phyloP scores from a whole-genome alignment of 352 stramenopile genomes.

The Phytophthora gonapodyides region DNA sequence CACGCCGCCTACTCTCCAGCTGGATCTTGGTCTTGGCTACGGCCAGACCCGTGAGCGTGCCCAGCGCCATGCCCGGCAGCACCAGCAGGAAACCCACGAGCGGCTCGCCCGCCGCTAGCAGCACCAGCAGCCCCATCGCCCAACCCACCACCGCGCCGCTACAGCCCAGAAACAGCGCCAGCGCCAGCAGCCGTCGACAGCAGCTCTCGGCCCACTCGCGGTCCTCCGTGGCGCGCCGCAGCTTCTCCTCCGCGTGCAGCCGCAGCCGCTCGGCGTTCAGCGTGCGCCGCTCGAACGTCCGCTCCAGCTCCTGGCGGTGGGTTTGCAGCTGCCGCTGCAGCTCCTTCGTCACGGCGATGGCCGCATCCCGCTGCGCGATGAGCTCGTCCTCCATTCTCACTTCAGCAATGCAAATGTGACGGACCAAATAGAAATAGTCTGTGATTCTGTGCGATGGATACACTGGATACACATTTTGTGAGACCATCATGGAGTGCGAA shows the following conservation, averaged over 20 bases:
- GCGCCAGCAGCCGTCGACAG: slow-evolving; percentile 50
- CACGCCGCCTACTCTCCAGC: slow-evolving; percentile 50
- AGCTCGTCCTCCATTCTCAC: slow-evolving; percentile 67
- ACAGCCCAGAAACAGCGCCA: slow-evolving; percentile 58
- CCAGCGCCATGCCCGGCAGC: slow-evolving; percentile 61
- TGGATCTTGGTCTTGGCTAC: slow-evolving; percentile 69
- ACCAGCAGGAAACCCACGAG: slow-evolving; percentile 71
- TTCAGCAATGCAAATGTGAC: slow-evolving; percentile 13
- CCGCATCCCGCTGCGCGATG: slow-evolving; percentile 71
- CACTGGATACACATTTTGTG: not conserved
- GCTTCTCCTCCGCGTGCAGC: slow-evolving; percentile 65
- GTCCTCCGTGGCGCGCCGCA: slow-evolving; percentile 46
- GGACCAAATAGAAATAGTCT: not conserved
- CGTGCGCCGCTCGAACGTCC: slow-evolving; percentile 66
- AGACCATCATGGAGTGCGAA: slow-evolving; percentile 12
- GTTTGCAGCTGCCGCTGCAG: slow-evolving; percentile 66
- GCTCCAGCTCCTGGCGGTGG: slow-evolving; percentile 53
- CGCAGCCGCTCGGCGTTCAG: slow-evolving; percentile 70
- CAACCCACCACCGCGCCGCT: slow-evolving; percentile 61
- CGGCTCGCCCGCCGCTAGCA: slow-evolving; percentile 55
- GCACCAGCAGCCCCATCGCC: slow-evolving; percentile 48
- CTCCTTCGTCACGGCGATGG: slow-evolving; percentile 77
- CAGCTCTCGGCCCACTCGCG: slow-evolving; percentile 57
- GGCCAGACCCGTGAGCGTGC: slow-evolving; percentile 47
- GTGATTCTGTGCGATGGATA: not conserved